A percentile compares a stretch with the other conserved stretches of the same genome.
Conservation (phyloP, 2,329 filamentous ascomycete genomes). For the Aspergillus cejpii region DNA sequence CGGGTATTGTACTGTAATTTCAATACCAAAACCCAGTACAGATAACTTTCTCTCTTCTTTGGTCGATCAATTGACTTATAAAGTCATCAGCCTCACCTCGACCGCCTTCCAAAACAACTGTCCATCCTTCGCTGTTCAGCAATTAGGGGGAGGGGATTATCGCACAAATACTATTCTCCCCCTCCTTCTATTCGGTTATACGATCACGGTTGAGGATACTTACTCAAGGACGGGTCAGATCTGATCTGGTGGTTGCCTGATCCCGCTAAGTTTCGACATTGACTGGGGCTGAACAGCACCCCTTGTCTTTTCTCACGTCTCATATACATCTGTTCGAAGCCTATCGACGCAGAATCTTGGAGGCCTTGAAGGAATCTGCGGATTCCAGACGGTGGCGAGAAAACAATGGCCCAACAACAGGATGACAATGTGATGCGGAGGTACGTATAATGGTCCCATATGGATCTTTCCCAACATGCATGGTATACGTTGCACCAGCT, state of each 20-base stretch:
- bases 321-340: background rate
- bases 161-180: background rate
- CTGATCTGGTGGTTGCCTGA: constrained; percentile 2
- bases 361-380: constrained; percentile 4
- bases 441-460: constrained; percentile 41
- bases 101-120: constrained; percentile 24
- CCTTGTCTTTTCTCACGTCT: constrained; percentile 8
- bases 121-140: constrained; percentile 6
- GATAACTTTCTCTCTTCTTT: constrained; percentile 1
- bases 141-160: constrained; percentile 14
- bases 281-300: constrained; percentile 8
- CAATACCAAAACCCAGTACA: background rate
- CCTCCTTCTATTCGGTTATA: background rate
- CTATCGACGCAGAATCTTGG: constrained; percentile 1
- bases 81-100: constrained; percentile 22
- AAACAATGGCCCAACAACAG: constrained; percentile 35
- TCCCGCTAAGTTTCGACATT: constrained; percentile 3
- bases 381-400: constrained; percentile 10
- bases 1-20: background rate
- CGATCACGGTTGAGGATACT: background rate
- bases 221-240: constrained; percentile 1
- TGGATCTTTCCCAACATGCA: background rate
- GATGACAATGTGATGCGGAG: constrained; percentile 47
- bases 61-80: constrained; percentile 8
- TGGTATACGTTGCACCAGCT: background rate